Conservation (phyloP, 108 stramenopile genomes). For the Cyclotella choctawhatcheeana region DNA sequence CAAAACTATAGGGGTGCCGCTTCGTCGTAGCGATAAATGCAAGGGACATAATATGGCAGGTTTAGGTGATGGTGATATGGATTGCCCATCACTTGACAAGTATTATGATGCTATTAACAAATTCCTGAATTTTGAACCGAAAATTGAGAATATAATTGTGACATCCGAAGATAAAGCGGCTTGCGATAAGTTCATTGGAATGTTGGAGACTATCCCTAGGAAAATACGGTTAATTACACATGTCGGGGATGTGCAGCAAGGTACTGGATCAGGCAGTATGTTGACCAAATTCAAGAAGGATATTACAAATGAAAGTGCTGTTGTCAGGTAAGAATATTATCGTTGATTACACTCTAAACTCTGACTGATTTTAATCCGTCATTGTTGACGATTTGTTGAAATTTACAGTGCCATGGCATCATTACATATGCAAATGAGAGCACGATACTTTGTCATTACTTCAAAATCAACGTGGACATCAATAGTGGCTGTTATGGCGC, state of each 20-base stretch:
- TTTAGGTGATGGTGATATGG: conserved; percentile 32
- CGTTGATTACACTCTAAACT: neutral
- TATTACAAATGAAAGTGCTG: conserved; percentile 25
- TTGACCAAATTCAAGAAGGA: conserved; percentile 23
- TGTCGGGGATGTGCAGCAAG: conserved; percentile 49
- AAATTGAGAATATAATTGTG: conserved; percentile 30
- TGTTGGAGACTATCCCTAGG: conserved; percentile 27
- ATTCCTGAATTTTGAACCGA: conserved; percentile 35
- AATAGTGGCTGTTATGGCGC: conserved; percentile 35
- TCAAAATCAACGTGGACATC: conserved; percentile 38
- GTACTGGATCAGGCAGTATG: conserved; percentile 39
- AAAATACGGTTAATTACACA: conserved; percentile 22
- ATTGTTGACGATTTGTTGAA: neutral
- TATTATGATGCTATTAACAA: conserved; percentile 21
- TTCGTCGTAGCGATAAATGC: conserved; percentile 44
- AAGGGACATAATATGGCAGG: conserved; percentile 28
- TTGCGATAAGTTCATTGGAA: conserved; percentile 19
- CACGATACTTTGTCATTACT: conserved; percentile 41
- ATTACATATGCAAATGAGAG: conserved; percentile 39
- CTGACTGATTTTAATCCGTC: too few species aligned
- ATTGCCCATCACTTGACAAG: conserved; percentile 20
- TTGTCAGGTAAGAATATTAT: conserved; percentile 18
- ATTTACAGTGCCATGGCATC: conserved; percentile 22
- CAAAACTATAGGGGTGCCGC: conserved; percentile 38
- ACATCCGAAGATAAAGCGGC: conserved; percentile 33